Conservation (phyloP, 2,329 filamentous ascomycete genomes). For the Ophiostoma populinum region DNA sequence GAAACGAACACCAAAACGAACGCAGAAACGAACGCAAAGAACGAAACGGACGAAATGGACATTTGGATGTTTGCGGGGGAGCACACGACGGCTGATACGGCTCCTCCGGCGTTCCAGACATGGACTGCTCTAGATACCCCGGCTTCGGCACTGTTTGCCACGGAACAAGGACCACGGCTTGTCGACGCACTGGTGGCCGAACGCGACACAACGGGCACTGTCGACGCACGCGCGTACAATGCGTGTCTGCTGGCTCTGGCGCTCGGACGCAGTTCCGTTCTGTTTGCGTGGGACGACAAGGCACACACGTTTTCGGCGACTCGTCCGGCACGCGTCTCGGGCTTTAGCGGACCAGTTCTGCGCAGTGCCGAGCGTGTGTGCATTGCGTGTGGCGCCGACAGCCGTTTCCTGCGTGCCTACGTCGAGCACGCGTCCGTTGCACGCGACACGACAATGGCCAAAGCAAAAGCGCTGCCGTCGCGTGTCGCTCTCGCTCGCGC, state of each 20-base stretch:
- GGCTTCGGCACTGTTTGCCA: constrained; percentile 37
- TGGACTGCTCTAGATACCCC: constrained; percentile 51
- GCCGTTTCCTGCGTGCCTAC: constrained; percentile 18
- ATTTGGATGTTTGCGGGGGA: constrained; percentile 30
- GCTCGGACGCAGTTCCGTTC: constrained; percentile 52
- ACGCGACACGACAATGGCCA: constrained; percentile 13
- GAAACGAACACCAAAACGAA: too few species aligned
- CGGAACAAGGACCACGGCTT: constrained; percentile 46
- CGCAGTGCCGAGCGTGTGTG: constrained; percentile 29
- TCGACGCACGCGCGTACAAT: constrained; percentile 32
- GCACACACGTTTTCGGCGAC: constrained; percentile 34
- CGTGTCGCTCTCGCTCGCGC: constrained; percentile 35
- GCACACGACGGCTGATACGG: constrained; percentile 15
- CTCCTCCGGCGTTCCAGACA: constrained; percentile 32
- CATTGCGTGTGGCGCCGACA: constrained; percentile 28
- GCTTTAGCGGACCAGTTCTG: constrained; percentile 34
- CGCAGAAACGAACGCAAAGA: background rate
- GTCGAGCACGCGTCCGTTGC: constrained; percentile 14
- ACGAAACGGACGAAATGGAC: constrained; percentile 18
- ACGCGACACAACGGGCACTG: constrained; percentile 15
- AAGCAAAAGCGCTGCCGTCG: constrained; percentile 25
- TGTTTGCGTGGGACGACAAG: constrained; percentile 45
- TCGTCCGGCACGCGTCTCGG: constrained; percentile 32
- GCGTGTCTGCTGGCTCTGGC: constrained; percentile 46
- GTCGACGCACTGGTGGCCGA: constrained; percentile 46